Conservation (phyloP, 225 moss, liverwort and hornwort species). For the Thuidium tamariscinum region DNA sequence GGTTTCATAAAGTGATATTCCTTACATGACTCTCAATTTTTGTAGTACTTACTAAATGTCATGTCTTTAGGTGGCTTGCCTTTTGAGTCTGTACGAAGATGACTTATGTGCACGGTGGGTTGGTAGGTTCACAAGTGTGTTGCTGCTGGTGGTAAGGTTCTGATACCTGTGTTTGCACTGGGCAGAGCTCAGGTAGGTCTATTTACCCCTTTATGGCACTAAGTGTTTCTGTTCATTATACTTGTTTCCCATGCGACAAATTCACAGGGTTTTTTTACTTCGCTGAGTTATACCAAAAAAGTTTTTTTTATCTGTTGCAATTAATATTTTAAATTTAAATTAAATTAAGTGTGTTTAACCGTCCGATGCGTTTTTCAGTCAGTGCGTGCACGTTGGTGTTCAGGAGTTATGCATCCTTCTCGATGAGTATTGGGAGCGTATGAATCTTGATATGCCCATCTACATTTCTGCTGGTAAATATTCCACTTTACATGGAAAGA, state of each 20-base stretch:
- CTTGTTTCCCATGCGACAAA: background rate
- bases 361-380: background rate
- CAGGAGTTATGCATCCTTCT: conserved; percentile 95
- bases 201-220: background rate
- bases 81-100: background rate
- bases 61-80: background rate
- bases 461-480: conserved; percentile 78
- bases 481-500: background rate
- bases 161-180: conserved; percentile 96
- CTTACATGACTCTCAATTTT: background rate
- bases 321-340: background rate
- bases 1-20: background rate
- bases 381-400: background rate
- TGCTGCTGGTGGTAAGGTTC: conserved; percentile 86
- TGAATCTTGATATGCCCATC: conserved; percentile 81
- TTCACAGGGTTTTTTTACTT: background rate
- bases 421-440: conserved; percentile 98
- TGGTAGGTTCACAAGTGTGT: conserved; percentile 88
- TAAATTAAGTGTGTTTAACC: background rate
- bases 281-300: too few relatives aligned
- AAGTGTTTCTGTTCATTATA: background rate
- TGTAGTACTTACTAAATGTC: background rate
- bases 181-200: conserved; percentile 83
- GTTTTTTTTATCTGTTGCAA: too few relatives aligned
- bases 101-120: background rate